Base-by-base conservation (phyloP, 139 green algal genomes). In the Micractinium sp. region DNA sequence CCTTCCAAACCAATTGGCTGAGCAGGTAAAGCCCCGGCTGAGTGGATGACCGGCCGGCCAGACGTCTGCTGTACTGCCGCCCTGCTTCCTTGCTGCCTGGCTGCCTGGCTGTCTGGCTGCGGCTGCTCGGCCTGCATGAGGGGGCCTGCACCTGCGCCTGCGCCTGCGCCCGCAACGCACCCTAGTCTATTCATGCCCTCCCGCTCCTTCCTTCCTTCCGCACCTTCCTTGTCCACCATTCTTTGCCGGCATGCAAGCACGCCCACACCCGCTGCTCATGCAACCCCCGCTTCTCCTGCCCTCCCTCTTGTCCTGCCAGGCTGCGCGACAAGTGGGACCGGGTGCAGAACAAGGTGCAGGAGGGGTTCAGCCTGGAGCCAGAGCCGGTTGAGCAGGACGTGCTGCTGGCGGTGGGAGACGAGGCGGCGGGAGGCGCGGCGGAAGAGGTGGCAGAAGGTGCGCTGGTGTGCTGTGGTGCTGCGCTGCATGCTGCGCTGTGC, bases 281-380 rank as follows among this genome's bases (percentile, higher is more conserved):
- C n/a, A 9, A 4, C 33, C 71, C 27, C 71, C 31, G 20, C 20
- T 36, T 67, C 60, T 14, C 60, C 15, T 67, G 60, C 63, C 20
- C 63, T 71, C 20, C 63, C 63, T 27, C 63, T n/a, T 0, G 19
- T 0, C 29, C 35, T 31, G 33, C 23, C 83, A 81, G 85, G 85
- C 85, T 88, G 69, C 85, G 85, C 20, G 29, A 47, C 19, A 53
- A 56, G 71, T 88, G 85, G 85, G 74, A 88, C 41, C 35, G 53
- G 3, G n/a, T 71, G 5, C 38, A 25, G 14, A 22, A 31, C 41
- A 25, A 33, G 27, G 7, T 88, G 71, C 2, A 23, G 41, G 5
- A n/a, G 31, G 85, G 85, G 5, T 88, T 88, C 41, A 82, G 22
- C 20, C 71, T 88, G 69, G 85, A 81, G 19, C 41, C 85, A 0